Evolutionary conservation across 495 filamentous ascomycete genomes (phyloP).

Genomic region (Cenococcum geophilum): DNA sequence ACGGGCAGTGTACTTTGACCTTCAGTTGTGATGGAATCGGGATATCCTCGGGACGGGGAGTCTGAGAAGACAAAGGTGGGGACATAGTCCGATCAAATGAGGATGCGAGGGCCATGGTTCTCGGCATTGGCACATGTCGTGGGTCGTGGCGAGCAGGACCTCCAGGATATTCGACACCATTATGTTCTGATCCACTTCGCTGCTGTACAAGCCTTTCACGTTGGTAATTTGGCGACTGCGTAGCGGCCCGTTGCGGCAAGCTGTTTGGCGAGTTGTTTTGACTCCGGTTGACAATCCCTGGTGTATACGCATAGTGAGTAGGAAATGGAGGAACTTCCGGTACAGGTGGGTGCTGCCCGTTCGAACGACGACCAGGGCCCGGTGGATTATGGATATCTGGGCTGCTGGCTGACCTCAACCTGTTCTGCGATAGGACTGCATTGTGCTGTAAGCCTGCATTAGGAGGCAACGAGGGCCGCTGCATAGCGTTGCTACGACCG

Average conservation of each 20-base stretch:
- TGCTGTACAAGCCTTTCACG: slow-evolving; percentile 32
- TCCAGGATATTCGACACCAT: slow-evolving; percentile 22
- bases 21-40: slow-evolving; percentile 65
- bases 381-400: slow-evolving; percentile 58
- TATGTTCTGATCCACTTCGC: slow-evolving; percentile 19
- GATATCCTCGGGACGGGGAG: slow-evolving; percentile 8
- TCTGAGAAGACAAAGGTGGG: slow-evolving; percentile 22
- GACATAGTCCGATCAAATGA: slow-evolving; percentile 30
- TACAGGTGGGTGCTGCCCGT: slow-evolving; percentile 57
- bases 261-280: slow-evolving; percentile 59
- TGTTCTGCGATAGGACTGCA: slow-evolving; percentile 46
- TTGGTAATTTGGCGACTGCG: slow-evolving; percentile 41
- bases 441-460: slow-evolving; percentile 48
- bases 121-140: slow-evolving; percentile 12
- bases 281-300: slow-evolving; percentile 58
- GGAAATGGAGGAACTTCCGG: slow-evolving; percentile 64
- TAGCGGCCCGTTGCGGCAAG: slow-evolving; percentile 45
- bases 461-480: slow-evolving; percentile 76
- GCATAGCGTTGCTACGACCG: slow-evolving; percentile 50
- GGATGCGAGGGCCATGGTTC: slow-evolving; percentile 22
- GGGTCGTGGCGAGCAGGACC: slow-evolving; percentile 23
- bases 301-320: slow-evolving; percentile 53
- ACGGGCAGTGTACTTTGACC: slow-evolving; percentile 83
- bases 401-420: slow-evolving; percentile 64
- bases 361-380: slow-evolving; percentile 44